Base-by-base conservation (phyloP, 1,139 yeast species). In the Pneumocystis murina region DNA sequence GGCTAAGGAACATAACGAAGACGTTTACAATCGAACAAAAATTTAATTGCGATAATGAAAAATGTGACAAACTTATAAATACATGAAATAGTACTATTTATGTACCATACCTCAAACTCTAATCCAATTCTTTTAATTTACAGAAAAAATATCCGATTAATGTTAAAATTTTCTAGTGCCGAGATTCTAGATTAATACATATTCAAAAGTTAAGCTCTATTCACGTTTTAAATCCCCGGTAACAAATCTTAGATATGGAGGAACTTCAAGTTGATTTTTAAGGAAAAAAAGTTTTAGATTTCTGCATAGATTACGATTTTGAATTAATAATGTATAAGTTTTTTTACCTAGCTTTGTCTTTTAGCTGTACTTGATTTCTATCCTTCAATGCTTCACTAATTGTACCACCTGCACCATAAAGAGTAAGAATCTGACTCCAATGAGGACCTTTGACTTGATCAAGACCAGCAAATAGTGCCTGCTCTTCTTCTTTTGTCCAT, bases 321-420 rank as follows among this genome's bases (percentile, higher is more conserved):
- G 43, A 72, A 90, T 76, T 72, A 86, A 89, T 68, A 86, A 85
- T 43, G n/a, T n/a, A 17, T 17, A 80, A 88, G 82, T 73, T 91
- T 92, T n/a, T 88, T 72, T 92, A 92, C 68, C 97, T 80, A 0
- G 97, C 97, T 72, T 92, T 92, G 72, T 92, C 98, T 72, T 92
- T 92, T 65, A 92, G 79, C 73, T 91, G 97, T 14, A 91, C 90
- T 72, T 90, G 95, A 14, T 86, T 85, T 71, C 97, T 79, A 71
- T 89, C 87, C 73, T 88, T 91, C 69, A 92, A 78, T 1, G 85
- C 84, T 73, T 92, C 97, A 36, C 86, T 84, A 35, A 87, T 80
- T 61, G 85, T 81, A 3, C 98, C 98, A 8, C 97, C 97, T 8
- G 95, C 86, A 0, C 98, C 98, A 72, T 87, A 87, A 35, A 86